Percentiles rank a stretch among this genome's conserved stretches.
These are phyloP conservation scores for Coniella lustricola DNA, from an alignment of 2,329 filamentous ascomycete species.

Conservation along the genomic window DNA sequence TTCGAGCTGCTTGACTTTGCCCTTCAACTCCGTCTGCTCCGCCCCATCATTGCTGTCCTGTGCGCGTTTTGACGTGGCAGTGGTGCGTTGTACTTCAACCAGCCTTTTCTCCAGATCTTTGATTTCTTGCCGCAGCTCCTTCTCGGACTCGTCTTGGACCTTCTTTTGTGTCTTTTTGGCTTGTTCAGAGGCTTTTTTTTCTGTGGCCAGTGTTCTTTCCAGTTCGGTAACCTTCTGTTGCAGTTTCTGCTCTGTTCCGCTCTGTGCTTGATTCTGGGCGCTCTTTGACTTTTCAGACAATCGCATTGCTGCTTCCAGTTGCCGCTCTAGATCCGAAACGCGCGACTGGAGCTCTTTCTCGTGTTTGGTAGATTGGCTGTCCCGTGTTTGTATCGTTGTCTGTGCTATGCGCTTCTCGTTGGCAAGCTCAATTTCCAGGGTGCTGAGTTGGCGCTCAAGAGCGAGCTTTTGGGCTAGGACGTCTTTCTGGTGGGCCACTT, in stretches of 20 bases:
- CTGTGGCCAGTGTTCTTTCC: conserved; percentile 52
- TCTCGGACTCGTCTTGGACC: conserved; percentile 32
- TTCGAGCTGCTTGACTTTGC: conserved; percentile 26
- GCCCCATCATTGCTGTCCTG: conserved; percentile 27
- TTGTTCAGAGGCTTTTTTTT: conserved; percentile 39
- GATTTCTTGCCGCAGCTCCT: conserved; percentile 33
- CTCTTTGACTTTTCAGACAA: conserved; percentile 26
- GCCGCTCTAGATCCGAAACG: conserved; percentile 28
- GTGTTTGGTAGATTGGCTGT: conserved; percentile 29
- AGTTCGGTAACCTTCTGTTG: conserved; percentile 10
- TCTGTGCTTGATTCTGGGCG: conserved; percentile 23
- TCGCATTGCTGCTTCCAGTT: conserved; percentile 5
- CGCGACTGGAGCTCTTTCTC: conserved; percentile 33
- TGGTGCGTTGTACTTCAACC: conserved; percentile 13
- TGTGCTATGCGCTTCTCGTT: conserved; percentile 53
- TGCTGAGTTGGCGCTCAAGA: conserved; percentile 69
- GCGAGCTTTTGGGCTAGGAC: conserved; percentile 72
- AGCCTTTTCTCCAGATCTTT: conserved; percentile 27
- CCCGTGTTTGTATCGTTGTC: conserved; percentile 22
- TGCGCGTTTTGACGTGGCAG: conserved; percentile 27
- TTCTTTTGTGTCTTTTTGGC: conserved; percentile 20
- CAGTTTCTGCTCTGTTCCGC: conserved; percentile 7
- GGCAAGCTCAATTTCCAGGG: conserved; percentile 73
- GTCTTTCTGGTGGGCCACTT: conserved; percentile 54
- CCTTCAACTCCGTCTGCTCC: conserved; percentile 23